phyloP scores from a whole-genome alignment of 768 basidiomycete species.

The Lentinula raphanica region DNA sequence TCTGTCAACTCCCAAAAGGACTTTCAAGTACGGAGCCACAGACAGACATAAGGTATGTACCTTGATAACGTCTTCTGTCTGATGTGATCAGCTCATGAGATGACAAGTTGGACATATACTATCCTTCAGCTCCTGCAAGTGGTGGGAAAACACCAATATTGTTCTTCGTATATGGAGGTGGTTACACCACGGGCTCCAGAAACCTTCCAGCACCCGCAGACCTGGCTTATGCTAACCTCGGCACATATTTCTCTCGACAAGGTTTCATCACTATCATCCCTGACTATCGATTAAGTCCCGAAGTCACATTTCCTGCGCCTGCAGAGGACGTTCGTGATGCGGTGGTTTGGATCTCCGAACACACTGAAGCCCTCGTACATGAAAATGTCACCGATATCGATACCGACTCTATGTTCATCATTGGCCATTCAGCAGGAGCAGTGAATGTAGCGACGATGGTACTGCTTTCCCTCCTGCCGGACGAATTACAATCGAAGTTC shows the following conservation, averaged over 20 bases:
- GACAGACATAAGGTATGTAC: conserved; percentile 44
- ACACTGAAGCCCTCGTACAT: conserved; percentile 27
- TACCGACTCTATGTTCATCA: conserved; percentile 36
- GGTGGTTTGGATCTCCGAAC: conserved; percentile 43
- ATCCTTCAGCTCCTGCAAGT: conserved; percentile 32
- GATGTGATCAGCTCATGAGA: neutral
- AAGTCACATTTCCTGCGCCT: conserved; percentile 48
- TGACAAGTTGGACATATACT: conserved; percentile 66
- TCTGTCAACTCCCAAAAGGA: conserved; percentile 39
- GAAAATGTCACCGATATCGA: conserved; percentile 31
- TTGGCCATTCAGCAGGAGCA: conserved; percentile 63
- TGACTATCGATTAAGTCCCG: conserved; percentile 62
- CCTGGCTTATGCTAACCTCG: conserved; percentile 52
- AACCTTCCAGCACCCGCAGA: conserved; percentile 34
- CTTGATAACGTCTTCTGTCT: neutral
- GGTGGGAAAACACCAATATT: conserved; percentile 40
- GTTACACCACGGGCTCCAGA: conserved; percentile 43
- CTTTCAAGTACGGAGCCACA: conserved; percentile 51
- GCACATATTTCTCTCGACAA: conserved; percentile 52
- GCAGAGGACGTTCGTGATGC: conserved; percentile 59
- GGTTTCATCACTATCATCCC: conserved; percentile 63
- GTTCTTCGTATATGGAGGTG: conserved; percentile 66
- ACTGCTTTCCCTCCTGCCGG: conserved; percentile 30
- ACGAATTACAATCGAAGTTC: conserved; percentile 29
- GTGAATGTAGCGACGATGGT: conserved; percentile 42